Evolutionary conservation across 192 early-diverging fungal genomes (phyloP), one percentile per base, ranked within the genome.

Genomic region (Linnemannia exigua): DNA sequence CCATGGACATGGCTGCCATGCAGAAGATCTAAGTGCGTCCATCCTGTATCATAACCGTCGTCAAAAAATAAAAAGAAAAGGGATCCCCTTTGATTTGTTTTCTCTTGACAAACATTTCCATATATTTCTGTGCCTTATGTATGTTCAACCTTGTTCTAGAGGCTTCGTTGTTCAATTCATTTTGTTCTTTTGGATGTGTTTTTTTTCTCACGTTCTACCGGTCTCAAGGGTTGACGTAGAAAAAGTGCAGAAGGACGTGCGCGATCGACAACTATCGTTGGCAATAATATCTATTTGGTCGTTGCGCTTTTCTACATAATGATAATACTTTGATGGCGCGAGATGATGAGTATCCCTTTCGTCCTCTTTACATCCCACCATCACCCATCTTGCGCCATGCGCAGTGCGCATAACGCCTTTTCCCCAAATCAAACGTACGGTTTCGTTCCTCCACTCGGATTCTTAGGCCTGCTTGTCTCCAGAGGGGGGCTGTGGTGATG

Each of bases 1-100:
- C 95, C 82, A 95, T 97, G 77, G 97, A 98, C 88, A 91, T 97
- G 87, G 93, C 91, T 84, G 91, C 96, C 52, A 95, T 98, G 92
- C 94, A 95, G 88, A 98, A 98, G 93, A 93, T 98, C 89, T 98
- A 97, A 94, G 48, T 76, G 58, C 47, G 71, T 54, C 71, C 51
- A 66, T 41, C 52, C 54, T 81, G 80, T 81, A 81, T 75, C 75
- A 77, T 77, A 77, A 77, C 46, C 46, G 66, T 22, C 22, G 70
- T 35, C 35, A 63, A 41, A n/a, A 48, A 72, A 79, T 44, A 79
- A 72, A 80, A 51, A 58, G 63, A 37, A 71, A 80, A 69, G 41
- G 70, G 51, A 67, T 28, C 75, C 19, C 35, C 14, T 63, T 63
- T 58, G 38, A 28, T 41, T 36, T 61, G 17, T 41, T 41, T 51